Percentiles rank a stretch among this genome's conserved stretches.
Evolutionary conservation across 2,329 filamentous ascomycete species (phyloP).

Genomic region (Neonectria sp.): DNA sequence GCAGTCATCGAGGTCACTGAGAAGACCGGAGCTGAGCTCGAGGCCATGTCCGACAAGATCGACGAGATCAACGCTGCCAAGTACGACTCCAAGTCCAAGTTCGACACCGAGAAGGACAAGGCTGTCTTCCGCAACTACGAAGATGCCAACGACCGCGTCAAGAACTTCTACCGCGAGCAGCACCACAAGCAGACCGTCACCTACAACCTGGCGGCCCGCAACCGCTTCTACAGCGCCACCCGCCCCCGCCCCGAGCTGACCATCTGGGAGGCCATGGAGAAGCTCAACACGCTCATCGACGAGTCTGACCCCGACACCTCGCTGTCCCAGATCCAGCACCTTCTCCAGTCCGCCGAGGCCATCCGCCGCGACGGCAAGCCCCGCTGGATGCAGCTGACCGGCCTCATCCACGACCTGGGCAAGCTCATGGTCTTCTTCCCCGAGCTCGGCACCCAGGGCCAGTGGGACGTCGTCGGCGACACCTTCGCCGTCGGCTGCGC

Average conservation of each 20-base stretch:
- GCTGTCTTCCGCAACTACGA: conserved; percentile 86
- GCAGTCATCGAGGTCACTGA: conserved; percentile 44
- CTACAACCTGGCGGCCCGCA: conserved; percentile 87
- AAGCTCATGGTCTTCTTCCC: conserved; percentile 87
- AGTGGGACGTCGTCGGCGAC: conserved; percentile 95
- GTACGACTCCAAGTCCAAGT: conserved; percentile 70
- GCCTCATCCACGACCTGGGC: conserved; percentile 84
- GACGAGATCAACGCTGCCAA: conserved; percentile 70
- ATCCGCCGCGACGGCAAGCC: conserved; percentile 89
- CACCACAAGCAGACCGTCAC: conserved; percentile 82
- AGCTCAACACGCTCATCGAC: conserved; percentile 91
- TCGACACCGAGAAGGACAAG: conserved; percentile 85
- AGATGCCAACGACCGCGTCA: conserved; percentile 86
- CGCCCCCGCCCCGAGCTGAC: conserved; percentile 80
- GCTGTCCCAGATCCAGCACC: conserved; percentile 90
- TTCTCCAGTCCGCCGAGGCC: conserved; percentile 90
- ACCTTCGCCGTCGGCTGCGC: conserved; percentile 85
- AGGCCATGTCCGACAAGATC: conserved; percentile 64
- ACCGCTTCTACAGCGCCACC: conserved; percentile 68
- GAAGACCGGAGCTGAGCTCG: conserved; percentile 54
- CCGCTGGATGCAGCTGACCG: conserved; percentile 85
- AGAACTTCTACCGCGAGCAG: conserved; percentile 86
- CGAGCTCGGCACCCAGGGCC: conserved; percentile 75
- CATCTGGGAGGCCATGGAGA: conserved; percentile 93
- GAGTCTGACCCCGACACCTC: conserved; percentile 92